Conservation (phyloP, 495 filamentous ascomycete species). For the Platismatia glauca region DNA sequence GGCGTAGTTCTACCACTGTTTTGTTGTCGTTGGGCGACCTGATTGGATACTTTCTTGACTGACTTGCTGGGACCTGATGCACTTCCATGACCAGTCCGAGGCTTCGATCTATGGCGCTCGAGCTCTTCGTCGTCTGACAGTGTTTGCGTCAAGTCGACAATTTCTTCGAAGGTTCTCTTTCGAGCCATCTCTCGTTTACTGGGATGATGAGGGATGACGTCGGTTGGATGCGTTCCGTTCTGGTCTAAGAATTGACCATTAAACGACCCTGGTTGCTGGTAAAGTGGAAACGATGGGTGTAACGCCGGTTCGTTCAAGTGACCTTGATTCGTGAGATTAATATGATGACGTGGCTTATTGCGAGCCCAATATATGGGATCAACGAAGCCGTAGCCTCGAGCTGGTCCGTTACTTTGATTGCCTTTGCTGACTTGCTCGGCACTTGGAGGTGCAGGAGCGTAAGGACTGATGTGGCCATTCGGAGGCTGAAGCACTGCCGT, state of each 20-base stretch:
- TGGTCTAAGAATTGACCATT: background rate
- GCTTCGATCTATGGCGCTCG: constrained; percentile 16
- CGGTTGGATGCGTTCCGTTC: background rate
- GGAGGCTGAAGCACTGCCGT: background rate
- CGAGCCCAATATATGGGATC: background rate
- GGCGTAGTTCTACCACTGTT: background rate
- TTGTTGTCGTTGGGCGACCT: constrained; percentile 3
- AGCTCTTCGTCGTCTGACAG: constrained; percentile 35
- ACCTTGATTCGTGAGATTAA: background rate
- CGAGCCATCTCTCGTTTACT: constrained; percentile 30
- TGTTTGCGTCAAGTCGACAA: constrained; percentile 38
- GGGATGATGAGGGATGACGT: background rate
- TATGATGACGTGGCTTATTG: background rate
- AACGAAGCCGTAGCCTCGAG: background rate
- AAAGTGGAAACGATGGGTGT: background rate
- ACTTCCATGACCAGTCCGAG: constrained; percentile 3
- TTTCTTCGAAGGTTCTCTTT: constrained; percentile 40
- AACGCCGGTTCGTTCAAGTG: background rate
- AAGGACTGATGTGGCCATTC: background rate
- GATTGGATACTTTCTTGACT: background rate
- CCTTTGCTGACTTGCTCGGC: background rate
- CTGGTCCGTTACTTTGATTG: background rate
- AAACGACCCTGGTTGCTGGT: background rate
- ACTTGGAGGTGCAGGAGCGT: constrained; percentile 1
- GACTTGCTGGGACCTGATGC: background rate